Evolutionary conservation across 2,329 filamentous ascomycete species (phyloP), one percentile per base, ranked within the genome.

Genomic region (Hymenoscyphus occultus): DNA sequence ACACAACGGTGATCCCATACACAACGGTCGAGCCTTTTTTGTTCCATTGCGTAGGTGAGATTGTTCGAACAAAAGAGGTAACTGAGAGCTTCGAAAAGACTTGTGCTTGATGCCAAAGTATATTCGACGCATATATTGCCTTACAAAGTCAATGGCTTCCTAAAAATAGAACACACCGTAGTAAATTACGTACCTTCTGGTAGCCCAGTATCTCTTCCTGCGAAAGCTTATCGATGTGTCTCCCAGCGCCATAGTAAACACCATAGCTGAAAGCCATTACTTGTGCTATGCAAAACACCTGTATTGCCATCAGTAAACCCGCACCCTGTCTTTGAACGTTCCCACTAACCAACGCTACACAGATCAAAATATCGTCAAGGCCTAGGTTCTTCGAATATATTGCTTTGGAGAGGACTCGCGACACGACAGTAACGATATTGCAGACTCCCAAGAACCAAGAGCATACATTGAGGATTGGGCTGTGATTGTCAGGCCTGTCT

Each of bases 51-150:
- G 65, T 59, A 28, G 59, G 64, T 10, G 67, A 67, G n/a, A 71
- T 64, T 31, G 65, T 61, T 16, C 48, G 60, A n/a, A 73, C 59
- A n/a, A 72, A 69, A 45, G 63, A 63, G 39, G 68, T 58, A 31
- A 71, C 61, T 6, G 71, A 72, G n/a, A 71, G 60, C 45, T 73
- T 73, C 2, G 71, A 65, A 40, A 72, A 60, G 40, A 32, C 28
- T 28, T 64, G 62, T 31, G 57, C 56, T 13, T 16, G 12, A 16
- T 60, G 31, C 39, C 51, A 64, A n/a, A 64, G 51, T 6, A 64
- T 56, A 28, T 64, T 60, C n/a, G 62, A 42, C 5, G 62, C 35
- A 45, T 64, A 64, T 1, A 56, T n/a, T 13, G 45, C 42, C 62
- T 64, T 40, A 13, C 6, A 28, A 59, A 39, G 56, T 35, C n/a